Percentiles rank a stretch among this genome's conserved stretches.
phyloP scores from a whole-genome alignment of 352 stramenopile species.

The Aphanomyces euteiches region DNA sequence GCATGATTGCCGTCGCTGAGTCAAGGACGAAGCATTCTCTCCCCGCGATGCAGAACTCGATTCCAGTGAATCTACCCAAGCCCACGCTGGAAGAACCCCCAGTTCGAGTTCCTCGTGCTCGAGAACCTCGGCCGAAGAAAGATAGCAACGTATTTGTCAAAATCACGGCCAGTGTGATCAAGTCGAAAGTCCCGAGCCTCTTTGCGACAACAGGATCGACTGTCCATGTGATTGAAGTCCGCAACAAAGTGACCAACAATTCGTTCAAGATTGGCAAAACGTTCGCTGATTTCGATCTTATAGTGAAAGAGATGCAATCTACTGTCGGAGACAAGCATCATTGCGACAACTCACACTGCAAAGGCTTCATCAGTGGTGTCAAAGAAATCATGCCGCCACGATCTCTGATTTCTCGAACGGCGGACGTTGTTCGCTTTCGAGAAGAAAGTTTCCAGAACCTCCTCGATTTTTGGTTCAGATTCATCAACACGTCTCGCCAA shows the following conservation, averaged over 20 bases:
- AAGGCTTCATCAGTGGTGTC: background rate
- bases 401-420: constrained; percentile 6
- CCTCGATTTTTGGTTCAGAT: constrained; percentile 14
- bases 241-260: constrained; percentile 15
- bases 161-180: constrained; percentile 8
- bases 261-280: constrained; percentile 22
- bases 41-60: background rate
- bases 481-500: constrained; percentile 22
- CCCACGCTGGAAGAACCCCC: background rate
- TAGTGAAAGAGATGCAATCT: constrained; percentile 13
- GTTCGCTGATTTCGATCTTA: constrained; percentile 16
- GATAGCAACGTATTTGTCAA: constrained; percentile 28
- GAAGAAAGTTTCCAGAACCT: constrained; percentile 27
- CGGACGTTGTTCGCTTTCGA: constrained; percentile 14
- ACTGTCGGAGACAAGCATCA: background rate
- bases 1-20: too few relatives aligned
- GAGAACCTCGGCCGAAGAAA: background rate
- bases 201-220: constrained; percentile 20
- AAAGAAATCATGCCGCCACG: constrained; percentile 15
- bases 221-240: constrained; percentile 20
- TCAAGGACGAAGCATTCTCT: background rate
- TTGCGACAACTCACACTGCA: constrained; percentile 19
- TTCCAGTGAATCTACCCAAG: background rate
- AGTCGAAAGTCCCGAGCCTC: constrained; percentile 23
- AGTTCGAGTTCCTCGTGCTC: background rate